Conservation (phyloP, 768 basidiomycete genomes). For the Boletus reticulatus region DNA sequence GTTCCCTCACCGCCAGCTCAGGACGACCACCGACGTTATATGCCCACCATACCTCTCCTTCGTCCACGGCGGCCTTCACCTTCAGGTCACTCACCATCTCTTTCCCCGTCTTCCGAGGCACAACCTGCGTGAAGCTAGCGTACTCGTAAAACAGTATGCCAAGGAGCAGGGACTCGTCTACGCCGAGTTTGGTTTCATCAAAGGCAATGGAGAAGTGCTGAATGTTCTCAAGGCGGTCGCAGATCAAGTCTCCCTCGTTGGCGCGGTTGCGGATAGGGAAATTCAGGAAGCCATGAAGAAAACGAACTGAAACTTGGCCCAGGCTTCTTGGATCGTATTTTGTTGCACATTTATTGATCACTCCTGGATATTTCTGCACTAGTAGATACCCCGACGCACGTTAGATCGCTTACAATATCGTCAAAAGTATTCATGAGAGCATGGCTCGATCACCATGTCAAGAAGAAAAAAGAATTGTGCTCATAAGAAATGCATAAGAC, state of each 20-base stretch:
- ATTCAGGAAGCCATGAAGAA: constrained; percentile 62
- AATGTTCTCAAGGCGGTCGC: constrained; percentile 84
- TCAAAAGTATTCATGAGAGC: not conserved
- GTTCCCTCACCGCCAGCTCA: constrained; percentile 89
- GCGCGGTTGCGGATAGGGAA: constrained; percentile 77
- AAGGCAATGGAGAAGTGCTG: constrained; percentile 83
- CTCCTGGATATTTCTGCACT: not conserved
- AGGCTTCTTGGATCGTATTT: not conserved
- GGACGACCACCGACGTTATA: constrained; percentile 96
- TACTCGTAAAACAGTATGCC: constrained; percentile 85
- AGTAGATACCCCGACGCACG: constrained; percentile 17
- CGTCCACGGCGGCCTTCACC: constrained; percentile 94
- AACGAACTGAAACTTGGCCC: constrained; percentile 6
- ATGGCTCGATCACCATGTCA: not conserved
- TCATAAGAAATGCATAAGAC: constrained; percentile 32
- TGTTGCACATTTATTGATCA: not conserved
- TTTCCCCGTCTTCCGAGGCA: constrained; percentile 95
- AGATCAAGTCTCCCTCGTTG: constrained; percentile 80
- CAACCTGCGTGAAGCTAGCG: constrained; percentile 80
- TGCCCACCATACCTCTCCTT: constrained; percentile 83
- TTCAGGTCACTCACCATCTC: constrained; percentile 96
- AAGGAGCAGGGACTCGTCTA: constrained; percentile 82
- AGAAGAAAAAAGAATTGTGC: not conserved
- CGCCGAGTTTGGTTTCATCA: constrained; percentile 86
- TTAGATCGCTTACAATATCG: not conserved